Evolutionary conservation across 2,329 filamentous ascomycete species (phyloP), one percentile per base, ranked within the genome.

Genomic region (Pseudomassariella vexata): DNA sequence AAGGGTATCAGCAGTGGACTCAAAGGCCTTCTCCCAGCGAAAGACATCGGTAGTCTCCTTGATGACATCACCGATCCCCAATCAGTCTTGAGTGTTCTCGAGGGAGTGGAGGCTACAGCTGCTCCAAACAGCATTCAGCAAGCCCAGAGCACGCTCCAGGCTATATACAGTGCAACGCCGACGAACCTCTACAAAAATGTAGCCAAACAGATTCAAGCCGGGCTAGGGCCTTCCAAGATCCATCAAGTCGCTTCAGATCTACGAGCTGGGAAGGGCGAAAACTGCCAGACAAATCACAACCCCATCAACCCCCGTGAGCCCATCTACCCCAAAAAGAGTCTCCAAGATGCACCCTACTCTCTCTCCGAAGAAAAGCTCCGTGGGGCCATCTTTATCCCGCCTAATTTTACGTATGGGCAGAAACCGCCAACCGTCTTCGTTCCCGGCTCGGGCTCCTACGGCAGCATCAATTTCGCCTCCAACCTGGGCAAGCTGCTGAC

Each of bases 401-500:
- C 15, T 4, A 18, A 9, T 5, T 40, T 40, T 27, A 37, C 30
- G 4, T 37, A 37, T 11, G 31, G 31, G 12, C 14, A 17, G 8
- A 35, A 36, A n/a, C 37, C 34, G 11, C 34, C 30, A 5, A 28
- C 29, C 3, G 17, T 37, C 11, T 29, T 40, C 17, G 30, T 34
- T 3, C 30, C 30, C 3, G 34, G 34, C 14, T 37, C 37, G 2
- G 37, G 37, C 19, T 28, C 34, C 5, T 37, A 34, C 19, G 37
- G 31, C 19, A 24, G 35, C 9, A 22, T 28, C 14, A 30, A 18
- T 12, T 40, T 29, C 26, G 24, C 17, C 14, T 12, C 30, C 10
- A 35, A 34, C 19, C 27, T 40, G 5, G 12, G 16, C 11, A 35
- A 40, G 19, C 34, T 37, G 11, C 35, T 37, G 10, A 47, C 14